Percentiles rank a stretch among this genome's conserved stretches.
phyloP scores from a whole-genome alignment of 31 red algal genomes.

The Asparagopsis taxiformis region DNA sequence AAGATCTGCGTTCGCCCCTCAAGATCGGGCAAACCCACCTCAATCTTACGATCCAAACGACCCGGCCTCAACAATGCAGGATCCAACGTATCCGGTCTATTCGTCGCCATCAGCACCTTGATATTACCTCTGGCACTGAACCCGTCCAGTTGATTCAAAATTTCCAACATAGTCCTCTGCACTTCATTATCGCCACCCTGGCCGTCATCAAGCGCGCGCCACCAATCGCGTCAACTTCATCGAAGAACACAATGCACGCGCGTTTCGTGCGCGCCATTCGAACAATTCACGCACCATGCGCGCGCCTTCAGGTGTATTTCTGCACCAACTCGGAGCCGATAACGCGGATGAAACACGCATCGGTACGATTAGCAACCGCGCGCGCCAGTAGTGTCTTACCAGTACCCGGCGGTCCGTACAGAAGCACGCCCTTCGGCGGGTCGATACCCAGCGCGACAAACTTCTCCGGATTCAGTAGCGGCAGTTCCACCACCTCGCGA shows the following conservation, averaged over 20 bases:
- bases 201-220: constrained; percentile 96
- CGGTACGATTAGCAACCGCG: constrained; percentile 99
- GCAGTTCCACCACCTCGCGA: constrained; percentile 98
- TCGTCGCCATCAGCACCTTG: constrained; percentile 99
- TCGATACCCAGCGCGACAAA: constrained; percentile 98
- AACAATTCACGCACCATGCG: constrained; percentile 99
- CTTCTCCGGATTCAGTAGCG: constrained; percentile 93
- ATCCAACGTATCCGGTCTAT: constrained; percentile 98
- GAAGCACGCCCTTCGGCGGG: constrained; percentile 96
- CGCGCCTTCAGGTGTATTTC: constrained; percentile 97
- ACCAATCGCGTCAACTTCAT: constrained; percentile 99
- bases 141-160: constrained; percentile 99
- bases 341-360: constrained; percentile 98
- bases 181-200: constrained; percentile 99
- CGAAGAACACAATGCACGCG: constrained; percentile 99
- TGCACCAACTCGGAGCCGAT: constrained; percentile 99
- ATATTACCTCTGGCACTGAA: constrained; percentile 97
- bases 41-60: constrained; percentile 99
- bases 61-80: constrained; percentile 97
- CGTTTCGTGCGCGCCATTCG: constrained; percentile 94
- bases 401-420: constrained; percentile 99
- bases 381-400: constrained; percentile 99
- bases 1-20: constrained; percentile 98
- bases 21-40: constrained; percentile 95
- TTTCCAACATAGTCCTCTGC: constrained; percentile 99